These are phyloP conservation scores for Lepiota subincarnata DNA, from an alignment of 768 basidiomycete species.

Conservation along the genomic window DNA sequence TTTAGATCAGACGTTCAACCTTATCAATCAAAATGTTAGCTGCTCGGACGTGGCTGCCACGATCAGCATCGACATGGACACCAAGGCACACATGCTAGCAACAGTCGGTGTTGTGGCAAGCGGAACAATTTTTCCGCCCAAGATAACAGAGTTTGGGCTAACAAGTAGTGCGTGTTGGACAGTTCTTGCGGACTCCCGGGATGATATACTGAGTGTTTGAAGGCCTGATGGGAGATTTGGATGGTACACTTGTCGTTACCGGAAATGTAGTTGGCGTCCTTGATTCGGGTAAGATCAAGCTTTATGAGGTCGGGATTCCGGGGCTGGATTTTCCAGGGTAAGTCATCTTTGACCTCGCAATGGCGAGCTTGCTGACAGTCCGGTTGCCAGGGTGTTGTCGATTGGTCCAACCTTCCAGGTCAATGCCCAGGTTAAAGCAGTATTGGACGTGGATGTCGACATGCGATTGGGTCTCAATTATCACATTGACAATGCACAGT, in stretches of 20 bases:
- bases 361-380: neutral
- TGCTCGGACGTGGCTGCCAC: slow-evolving; percentile 22
- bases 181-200: neutral
- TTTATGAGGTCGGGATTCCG: slow-evolving; percentile 40
- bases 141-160: slow-evolving; percentile 31
- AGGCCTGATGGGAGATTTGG: slow-evolving; percentile 35
- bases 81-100: slow-evolving; percentile 29
- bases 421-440: slow-evolving; percentile 31
- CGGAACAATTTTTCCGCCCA: slow-evolving; percentile 44
- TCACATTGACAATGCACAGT: slow-evolving; percentile 32
- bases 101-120: slow-evolving; percentile 35
- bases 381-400: slow-evolving; percentile 33
- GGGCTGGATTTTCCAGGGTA: slow-evolving; percentile 50
- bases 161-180: slow-evolving; percentile 25
- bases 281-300: slow-evolving; percentile 37
- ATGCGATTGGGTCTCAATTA: slow-evolving; percentile 41
- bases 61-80: slow-evolving; percentile 25
- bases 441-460: slow-evolving; percentile 34
- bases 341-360: neutral
- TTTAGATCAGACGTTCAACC: slow-evolving; percentile 26
- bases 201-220: neutral
- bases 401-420: slow-evolving; percentile 47
- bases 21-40: slow-evolving; percentile 26
- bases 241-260: slow-evolving; percentile 32
- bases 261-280: slow-evolving; percentile 35